phyloP scores from a whole-genome alignment of 2,329 filamentous ascomycete species.

The Arthrinium puccinioides region DNA sequence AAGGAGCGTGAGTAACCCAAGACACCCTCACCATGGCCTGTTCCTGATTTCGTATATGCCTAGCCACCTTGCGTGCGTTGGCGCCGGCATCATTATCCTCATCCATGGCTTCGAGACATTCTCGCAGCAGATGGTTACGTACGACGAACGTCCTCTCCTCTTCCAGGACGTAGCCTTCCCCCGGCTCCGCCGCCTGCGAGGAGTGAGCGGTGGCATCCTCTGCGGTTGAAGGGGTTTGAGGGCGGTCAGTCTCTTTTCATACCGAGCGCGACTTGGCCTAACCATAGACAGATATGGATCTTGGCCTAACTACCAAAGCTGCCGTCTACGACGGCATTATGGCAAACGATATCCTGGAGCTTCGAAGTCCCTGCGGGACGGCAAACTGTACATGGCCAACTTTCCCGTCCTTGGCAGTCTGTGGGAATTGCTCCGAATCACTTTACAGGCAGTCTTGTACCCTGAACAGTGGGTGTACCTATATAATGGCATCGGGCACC shows the following conservation, averaged over 20 bases:
- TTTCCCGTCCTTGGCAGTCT: conserved; percentile 27
- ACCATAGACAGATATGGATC: too few relatives aligned
- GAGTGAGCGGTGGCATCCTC: conserved; percentile 29
- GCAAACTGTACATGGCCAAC: conserved; percentile 28
- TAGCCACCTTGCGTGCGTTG: conserved; percentile 30
- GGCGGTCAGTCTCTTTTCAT: too few relatives aligned
- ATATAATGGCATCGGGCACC: too few relatives aligned
- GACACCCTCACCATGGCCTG: too few relatives aligned
- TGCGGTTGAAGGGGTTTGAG: too few relatives aligned
- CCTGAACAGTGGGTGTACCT: conserved; percentile 8
- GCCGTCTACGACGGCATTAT: conserved; percentile 30
- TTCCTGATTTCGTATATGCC: neutral
- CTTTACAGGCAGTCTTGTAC: conserved; percentile 10
- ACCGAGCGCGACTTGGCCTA: too few relatives aligned
- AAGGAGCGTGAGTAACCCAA: conserved; percentile 24
- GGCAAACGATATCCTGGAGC: conserved; percentile 16
- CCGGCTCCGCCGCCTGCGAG: conserved; percentile 20
- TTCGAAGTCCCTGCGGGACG: conserved; percentile 20
- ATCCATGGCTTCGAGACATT: conserved; percentile 31
- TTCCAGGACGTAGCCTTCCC: conserved; percentile 11
- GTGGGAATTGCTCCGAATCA: conserved; percentile 22
- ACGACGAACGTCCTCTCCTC: conserved; percentile 18
- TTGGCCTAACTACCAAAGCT: too few relatives aligned
- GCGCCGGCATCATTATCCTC: conserved; percentile 26
- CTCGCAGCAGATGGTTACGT: conserved; percentile 29